Conservation (phyloP, 768 basidiomycete species). For the Suillus paluster region DNA sequence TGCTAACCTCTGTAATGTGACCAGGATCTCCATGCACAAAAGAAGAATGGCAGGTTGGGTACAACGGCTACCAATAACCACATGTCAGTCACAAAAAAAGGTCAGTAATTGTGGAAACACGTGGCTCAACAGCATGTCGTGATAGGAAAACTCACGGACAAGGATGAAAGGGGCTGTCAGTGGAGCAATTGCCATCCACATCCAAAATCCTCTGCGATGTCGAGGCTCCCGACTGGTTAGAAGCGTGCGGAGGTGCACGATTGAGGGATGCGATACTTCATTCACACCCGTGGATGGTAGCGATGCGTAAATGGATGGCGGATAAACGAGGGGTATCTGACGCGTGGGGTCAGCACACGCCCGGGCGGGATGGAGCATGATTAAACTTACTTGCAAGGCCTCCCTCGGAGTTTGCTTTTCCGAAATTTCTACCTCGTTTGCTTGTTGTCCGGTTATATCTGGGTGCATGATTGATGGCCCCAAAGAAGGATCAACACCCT, state of each 20-base stretch:
- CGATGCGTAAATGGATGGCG: conserved; percentile 58
- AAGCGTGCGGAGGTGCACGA: conserved; percentile 53
- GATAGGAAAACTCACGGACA: conserved; percentile 58
- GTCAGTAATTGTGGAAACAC: neutral
- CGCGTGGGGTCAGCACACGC: neutral
- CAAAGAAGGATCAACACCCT: conserved; percentile 70
- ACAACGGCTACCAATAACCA: conserved; percentile 58
- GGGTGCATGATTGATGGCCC: conserved; percentile 53
- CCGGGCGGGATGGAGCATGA: neutral
- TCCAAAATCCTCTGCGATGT: conserved; percentile 67
- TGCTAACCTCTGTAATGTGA: conserved; percentile 75
- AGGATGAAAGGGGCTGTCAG: conserved; percentile 78
- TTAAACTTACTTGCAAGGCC: conserved; percentile 1
- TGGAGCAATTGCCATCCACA: conserved; percentile 70
- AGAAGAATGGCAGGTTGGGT: conserved; percentile 87
- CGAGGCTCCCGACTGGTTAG: conserved; percentile 59
- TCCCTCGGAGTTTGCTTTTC: conserved; percentile 1
- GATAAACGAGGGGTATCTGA: conserved; percentile 56
- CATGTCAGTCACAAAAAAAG: neutral
- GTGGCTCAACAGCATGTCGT: neutral
- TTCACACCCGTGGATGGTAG: conserved; percentile 32
- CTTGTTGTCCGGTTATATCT: conserved; percentile 19
- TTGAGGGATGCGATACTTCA: conserved; percentile 35
- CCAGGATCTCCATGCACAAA: conserved; percentile 85
- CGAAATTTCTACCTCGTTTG: conserved; percentile 20